Evolutionary conservation across 164 flowering plant genomes (phyloP).

Genomic region (Akebia trifoliata): DNA sequence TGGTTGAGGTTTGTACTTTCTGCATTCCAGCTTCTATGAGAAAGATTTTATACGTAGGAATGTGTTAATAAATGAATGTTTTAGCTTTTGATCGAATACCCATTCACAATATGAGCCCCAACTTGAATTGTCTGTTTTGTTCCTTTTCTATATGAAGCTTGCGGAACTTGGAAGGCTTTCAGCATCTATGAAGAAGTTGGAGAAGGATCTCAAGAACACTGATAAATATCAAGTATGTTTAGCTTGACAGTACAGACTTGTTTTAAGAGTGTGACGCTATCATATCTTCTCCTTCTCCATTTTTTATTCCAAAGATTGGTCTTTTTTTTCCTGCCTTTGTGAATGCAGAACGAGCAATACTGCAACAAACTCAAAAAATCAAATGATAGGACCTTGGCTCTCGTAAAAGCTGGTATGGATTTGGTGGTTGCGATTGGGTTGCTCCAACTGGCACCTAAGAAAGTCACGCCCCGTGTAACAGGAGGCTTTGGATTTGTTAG

Average conservation of each 20-base stretch:
- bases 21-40: background rate
- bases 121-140: no score
- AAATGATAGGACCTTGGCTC: conserved; percentile 78
- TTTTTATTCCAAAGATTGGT: background rate
- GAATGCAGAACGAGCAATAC: conserved; percentile 71
- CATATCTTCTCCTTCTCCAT: background rate
- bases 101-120: no score
- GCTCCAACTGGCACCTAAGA: conserved; percentile 93
- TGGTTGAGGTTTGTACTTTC: conserved; percentile 67
- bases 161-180: conserved; percentile 95
- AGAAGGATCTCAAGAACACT: conserved; percentile 57
- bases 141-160: conserved; percentile 39
- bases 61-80: background rate
- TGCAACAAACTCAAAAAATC: conserved; percentile 54
- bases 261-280: background rate
- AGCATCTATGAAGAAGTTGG: conserved; percentile 73
- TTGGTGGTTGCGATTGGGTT: conserved; percentile 85
- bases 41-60: background rate
- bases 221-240: conserved; percentile 55
- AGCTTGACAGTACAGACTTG: background rate
- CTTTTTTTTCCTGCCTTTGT: conserved; percentile 6
- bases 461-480: conserved; percentile 87
- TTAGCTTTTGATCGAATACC: no score
- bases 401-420: conserved; percentile 73
- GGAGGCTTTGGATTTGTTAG: conserved; percentile 85